Percentiles rank a stretch among this genome's conserved stretches.
These are phyloP conservation scores for Rhytidhysteron rufulum DNA, from an alignment of 2,329 filamentous ascomycete species.

Conservation along the genomic window DNA sequence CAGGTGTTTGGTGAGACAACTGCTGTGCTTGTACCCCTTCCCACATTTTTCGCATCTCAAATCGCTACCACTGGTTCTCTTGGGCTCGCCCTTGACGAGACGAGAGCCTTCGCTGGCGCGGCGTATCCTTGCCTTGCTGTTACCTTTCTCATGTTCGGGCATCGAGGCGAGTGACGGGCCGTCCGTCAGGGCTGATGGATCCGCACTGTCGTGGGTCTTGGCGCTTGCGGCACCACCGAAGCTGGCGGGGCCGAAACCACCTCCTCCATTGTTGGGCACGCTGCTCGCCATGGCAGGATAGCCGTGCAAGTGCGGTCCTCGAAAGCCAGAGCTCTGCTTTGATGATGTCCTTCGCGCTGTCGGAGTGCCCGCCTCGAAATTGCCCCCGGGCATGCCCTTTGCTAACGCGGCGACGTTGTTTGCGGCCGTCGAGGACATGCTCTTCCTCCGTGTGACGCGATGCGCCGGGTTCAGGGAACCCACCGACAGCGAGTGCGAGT, in stretches of 20 bases:
- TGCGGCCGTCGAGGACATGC: constrained; percentile 72
- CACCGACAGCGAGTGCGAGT: constrained; percentile 77
- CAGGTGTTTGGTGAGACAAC: constrained; percentile 99
- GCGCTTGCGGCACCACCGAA: constrained; percentile 30
- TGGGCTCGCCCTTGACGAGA: constrained; percentile 72
- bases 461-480: constrained; percentile 75
- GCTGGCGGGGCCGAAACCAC: constrained; percentile 33
- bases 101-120: constrained; percentile 83
- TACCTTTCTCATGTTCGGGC: constrained; percentile 44
- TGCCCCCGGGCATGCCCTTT: constrained; percentile 60
- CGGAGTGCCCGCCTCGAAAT: constrained; percentile 56
- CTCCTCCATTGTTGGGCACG: constrained; percentile 53
- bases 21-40: constrained; percentile 99
- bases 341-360: constrained; percentile 66
- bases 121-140: constrained; percentile 52
- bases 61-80: constrained; percentile 76
- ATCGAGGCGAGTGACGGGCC: constrained; percentile 56
- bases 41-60: constrained; percentile 96
- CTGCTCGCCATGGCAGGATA: constrained; percentile 65
- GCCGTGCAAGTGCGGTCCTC: constrained; percentile 51
- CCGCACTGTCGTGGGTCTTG: constrained; percentile 54
- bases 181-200: constrained; percentile 58
- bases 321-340: constrained; percentile 50
- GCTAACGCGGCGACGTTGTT: constrained; percentile 69
- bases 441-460: constrained; percentile 89